Evolutionary conservation across 2,329 filamentous ascomycete genomes (phyloP).

Genomic region (Trichoderma semiorbis): DNA sequence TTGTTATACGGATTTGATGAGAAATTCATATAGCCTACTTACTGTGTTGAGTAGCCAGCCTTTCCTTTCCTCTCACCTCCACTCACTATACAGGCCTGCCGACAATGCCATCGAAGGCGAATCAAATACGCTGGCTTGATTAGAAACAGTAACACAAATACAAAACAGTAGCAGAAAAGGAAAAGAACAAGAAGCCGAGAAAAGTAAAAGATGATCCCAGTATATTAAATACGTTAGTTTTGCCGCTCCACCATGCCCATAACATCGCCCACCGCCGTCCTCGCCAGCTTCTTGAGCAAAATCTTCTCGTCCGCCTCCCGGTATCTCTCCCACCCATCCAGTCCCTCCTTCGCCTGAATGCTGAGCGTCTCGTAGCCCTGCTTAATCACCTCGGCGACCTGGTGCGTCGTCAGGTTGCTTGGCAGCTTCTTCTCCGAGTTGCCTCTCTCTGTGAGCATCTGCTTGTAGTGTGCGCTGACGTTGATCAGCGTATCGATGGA

Average conservation of each 20-base stretch:
- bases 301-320: constrained; percentile 82
- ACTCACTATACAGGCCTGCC: not conserved
- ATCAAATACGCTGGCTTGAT: not conserved
- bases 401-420: constrained; percentile 72
- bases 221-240: constrained; percentile 8
- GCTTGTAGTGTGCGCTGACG: constrained; percentile 82
- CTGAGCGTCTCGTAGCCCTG: constrained; percentile 93
- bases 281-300: constrained; percentile 81
- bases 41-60: not conserved
- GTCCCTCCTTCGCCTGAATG: constrained; percentile 81
- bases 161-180: not conserved
- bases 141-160: not conserved
- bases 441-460: constrained; percentile 63
- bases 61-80: not conserved
- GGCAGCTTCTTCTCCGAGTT: constrained; percentile 41
- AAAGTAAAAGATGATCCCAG: not conserved
- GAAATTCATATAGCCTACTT: not conserved
- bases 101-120: not conserved
- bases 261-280: constrained; percentile 67
- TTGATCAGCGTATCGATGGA: constrained; percentile 82
- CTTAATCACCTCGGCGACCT: constrained; percentile 90
- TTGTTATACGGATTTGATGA: not conserved
- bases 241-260: constrained; percentile 46
- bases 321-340: constrained; percentile 83
- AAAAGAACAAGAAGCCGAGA: not conserved